Conservation (phyloP, 73 alveolate species). For the Breviolum minutum region DNA sequence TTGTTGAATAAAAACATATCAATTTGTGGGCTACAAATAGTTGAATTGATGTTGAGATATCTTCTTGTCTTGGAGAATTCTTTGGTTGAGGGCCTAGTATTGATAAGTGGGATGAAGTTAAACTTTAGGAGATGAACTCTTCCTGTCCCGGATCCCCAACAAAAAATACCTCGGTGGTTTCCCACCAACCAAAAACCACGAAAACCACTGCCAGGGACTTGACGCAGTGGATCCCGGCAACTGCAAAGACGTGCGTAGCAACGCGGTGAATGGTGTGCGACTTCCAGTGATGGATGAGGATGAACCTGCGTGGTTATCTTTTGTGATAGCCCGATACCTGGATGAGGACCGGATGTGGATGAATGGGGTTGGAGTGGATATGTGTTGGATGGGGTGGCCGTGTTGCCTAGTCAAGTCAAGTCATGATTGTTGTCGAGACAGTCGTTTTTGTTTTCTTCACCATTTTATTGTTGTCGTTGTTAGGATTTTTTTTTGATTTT, state of each 20-base stretch:
- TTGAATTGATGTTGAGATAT: background rate
- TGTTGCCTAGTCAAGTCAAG: too few relatives aligned
- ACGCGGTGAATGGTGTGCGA: conserved; percentile 64
- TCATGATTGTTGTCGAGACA: too few relatives aligned
- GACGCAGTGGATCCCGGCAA: conserved; percentile 20
- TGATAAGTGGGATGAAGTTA: background rate
- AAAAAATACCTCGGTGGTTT: background rate
- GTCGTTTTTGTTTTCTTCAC: too few relatives aligned
- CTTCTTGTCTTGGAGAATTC: background rate
- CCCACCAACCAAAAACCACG: background rate
- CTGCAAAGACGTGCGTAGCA: conserved; percentile 64
- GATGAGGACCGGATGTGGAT: conserved; percentile 64
- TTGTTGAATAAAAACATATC: too few relatives aligned
- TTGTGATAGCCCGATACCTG: conserved; percentile 81
- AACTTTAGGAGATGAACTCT: background rate
- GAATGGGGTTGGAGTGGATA: too few relatives aligned
- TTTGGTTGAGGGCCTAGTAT: background rate
- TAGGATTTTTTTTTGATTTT: too few relatives aligned
- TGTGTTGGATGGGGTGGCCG: too few relatives aligned
- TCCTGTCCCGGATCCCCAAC: background rate
- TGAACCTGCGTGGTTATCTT: conserved; percentile 88
- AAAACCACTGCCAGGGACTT: background rate
- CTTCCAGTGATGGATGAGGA: conserved; percentile 74
- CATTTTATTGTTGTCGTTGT: too few relatives aligned
- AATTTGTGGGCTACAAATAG: background rate